Base-by-base conservation (phyloP, 495 filamentous ascomycete species). In the Xylaria venustula region DNA sequence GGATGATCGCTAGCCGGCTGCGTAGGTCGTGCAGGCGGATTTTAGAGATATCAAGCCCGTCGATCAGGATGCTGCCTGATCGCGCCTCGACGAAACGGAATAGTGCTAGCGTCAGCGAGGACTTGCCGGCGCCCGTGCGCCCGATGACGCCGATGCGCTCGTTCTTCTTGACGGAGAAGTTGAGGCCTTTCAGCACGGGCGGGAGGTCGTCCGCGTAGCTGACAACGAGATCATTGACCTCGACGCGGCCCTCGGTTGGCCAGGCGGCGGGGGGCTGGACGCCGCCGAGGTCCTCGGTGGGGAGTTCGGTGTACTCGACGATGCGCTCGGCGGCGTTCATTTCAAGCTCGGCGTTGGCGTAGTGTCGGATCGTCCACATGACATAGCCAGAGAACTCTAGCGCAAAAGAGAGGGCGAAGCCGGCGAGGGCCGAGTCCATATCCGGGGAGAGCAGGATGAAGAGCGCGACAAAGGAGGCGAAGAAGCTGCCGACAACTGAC, bases 271-370 rank as follows among this genome's bases (percentile, higher is more conserved):
- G 90, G 0, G 88, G 83, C 41, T 81, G 80, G 26, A 67, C 67
- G 32, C 83, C 87, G 1, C 73, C 79, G 12, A 89, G 82, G 40
- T 80, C 78, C 70, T 96, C 91, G 3, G 83, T 91, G 4, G 84
- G 76, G 7, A 94, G 76, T 14, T 86, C 80, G 0, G 87, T 84
- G 67, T 93, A 96, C 71, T 96, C 91, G 6, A 93, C 77, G 41
- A 96, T 87, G 19, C 91, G 80, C 75, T 96, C 91, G 0, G 88
- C 86, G 19, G 90, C 85, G 60, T 94, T 96, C 90, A 96, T 93
- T 64, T 88, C 84, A 8, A 94, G 76, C 63, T 96, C 91, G 0
- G 87, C 67, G 56, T 84, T 85, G 3, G 86, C 80, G 66, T 88
- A 90, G 14, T 80, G 70, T 0, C 87, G 79, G 30, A 90, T 77